phyloP scores from a whole-genome alignment of 805 yeast genomes.

The Zygosaccharomyces kombuchaensis region DNA sequence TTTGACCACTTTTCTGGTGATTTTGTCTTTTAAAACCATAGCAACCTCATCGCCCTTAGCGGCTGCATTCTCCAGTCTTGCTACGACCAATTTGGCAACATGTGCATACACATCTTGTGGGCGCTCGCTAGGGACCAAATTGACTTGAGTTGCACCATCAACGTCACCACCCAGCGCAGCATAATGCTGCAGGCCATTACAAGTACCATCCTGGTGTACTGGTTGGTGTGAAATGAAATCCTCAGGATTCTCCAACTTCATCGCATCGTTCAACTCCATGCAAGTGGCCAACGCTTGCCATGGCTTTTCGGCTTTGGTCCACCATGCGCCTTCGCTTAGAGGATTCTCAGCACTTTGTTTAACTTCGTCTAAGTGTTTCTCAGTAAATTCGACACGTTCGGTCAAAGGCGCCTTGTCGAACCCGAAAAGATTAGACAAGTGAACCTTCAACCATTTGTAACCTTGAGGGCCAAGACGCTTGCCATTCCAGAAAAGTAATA shows the following conservation, averaged over 20 bases:
- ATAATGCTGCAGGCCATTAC: conserved; percentile 82
- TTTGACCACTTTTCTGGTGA: conserved; percentile 84
- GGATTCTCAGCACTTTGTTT: conserved; percentile 61
- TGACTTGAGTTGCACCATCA: conserved; percentile 79
- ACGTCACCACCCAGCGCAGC: conserved; percentile 84
- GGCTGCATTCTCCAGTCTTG: conserved; percentile 51
- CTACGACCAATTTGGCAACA: conserved; percentile 61
- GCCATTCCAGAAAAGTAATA: conserved; percentile 74
- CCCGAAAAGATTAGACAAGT: conserved; percentile 69
- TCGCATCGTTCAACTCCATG: conserved; percentile 60
- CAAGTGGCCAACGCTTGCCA: conserved; percentile 78
- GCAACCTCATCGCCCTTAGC: conserved; percentile 54
- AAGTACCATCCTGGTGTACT: conserved; percentile 83
- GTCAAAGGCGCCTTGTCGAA: conserved; percentile 65
- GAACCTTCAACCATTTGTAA: conserved; percentile 70
- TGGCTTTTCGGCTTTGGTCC: conserved; percentile 74
- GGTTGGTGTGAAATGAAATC: conserved; percentile 67
- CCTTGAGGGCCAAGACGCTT: conserved; percentile 61
- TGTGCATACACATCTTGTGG: conserved; percentile 75
- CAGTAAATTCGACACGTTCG: conserved; percentile 57
- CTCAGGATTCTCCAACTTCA: conserved; percentile 57
- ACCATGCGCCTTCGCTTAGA: conserved; percentile 52
- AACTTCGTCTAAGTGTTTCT: conserved; percentile 52
- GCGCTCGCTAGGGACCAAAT: conserved; percentile 60
- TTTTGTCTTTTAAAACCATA: conserved; percentile 47